phyloP scores from a whole-genome alignment of 2,329 filamentous ascomycete genomes.

The Claviceps monticola region DNA sequence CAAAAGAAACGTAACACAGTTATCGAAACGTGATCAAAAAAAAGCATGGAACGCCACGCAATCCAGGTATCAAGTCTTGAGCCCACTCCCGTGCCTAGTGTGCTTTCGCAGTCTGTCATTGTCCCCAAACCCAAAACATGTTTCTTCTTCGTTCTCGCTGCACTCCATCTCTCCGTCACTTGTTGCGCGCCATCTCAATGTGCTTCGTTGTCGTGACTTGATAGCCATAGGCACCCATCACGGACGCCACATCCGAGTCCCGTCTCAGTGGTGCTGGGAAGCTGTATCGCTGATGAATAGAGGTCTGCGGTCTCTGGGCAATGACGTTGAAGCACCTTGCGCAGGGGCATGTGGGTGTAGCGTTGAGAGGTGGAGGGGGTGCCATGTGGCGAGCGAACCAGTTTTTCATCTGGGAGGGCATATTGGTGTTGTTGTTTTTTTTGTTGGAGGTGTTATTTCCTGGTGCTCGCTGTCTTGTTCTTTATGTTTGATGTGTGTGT shows the following conservation, averaged over 20 bases:
- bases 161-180: not conserved
- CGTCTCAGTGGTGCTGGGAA: not conserved
- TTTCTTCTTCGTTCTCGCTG: not conserved
- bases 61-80: too few species aligned
- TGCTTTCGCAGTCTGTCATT: too few species aligned
- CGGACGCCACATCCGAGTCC: not conserved
- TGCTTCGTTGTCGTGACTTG: not conserved
- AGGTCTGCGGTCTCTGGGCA: not conserved
- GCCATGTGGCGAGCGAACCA: slow-evolving; percentile 29
- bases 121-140: too few species aligned
- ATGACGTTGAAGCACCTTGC: slow-evolving; percentile 10
- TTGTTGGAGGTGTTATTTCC: not conserved
- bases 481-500: too few species aligned
- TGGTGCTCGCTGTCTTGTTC: not conserved
- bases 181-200: not conserved
- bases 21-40: too few species aligned
- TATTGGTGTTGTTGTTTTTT: slow-evolving; percentile 2
- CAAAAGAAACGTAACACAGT: too few species aligned
- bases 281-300: not conserved
- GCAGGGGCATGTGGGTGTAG: slow-evolving; percentile 22
- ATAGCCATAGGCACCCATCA: not conserved
- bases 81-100: too few species aligned
- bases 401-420: slow-evolving; percentile 19
- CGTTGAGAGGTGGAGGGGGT: slow-evolving; percentile 23
- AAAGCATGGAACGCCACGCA: too few species aligned